Evolutionary conservation across 106 monocot species (phyloP), one percentile per base, ranked within the genome.

Genomic region (Allium fistulosum): DNA sequence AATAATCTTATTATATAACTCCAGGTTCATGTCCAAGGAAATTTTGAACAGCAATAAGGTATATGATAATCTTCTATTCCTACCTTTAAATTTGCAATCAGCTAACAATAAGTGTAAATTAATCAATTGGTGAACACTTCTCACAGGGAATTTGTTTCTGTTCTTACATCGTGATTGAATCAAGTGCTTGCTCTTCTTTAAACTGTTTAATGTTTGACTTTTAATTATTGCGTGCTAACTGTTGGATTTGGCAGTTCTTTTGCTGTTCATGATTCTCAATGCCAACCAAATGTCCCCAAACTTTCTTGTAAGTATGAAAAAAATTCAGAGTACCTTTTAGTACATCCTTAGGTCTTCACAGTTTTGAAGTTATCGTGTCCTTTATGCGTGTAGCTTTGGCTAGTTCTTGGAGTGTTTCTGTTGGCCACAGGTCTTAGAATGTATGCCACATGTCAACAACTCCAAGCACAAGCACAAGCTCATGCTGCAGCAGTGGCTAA

Each of bases 271-370:
- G 78, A 81, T 85, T 69, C 61, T 76, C 48, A 85, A 85, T 26
- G 81, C 85, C 16, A 92, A 99, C 49, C 97, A 99, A 69, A 77
- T 99, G 84, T 92, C 92, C 10, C 84, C 97, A 1, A 99, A 90
- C 59, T 90, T 99, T 74, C 79, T 99, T 81, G 97, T 99, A 85
- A 65, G 17, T 46, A 9, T 3, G 37, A 37, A 12, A 53, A 53
- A 10, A 16, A 4, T 13, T 2, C 14, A 49, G 16, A 3, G 12
- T 22, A 9, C 8, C 13, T 63, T 61, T 51, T 3, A 14, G 51
- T 47, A 15, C 51, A 17, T 18, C 63, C 13, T 46, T 70, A 58
- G n/a, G 9, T 46, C 17, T 58, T 10, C 7, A 26, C n/a, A 13
- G 17, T 15, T 11, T 62, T 62, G 47, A 61, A 52, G 11, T 15